Evolutionary conservation across 805 yeast species (phyloP).

Genomic region (Metschnikowia matae): DNA sequence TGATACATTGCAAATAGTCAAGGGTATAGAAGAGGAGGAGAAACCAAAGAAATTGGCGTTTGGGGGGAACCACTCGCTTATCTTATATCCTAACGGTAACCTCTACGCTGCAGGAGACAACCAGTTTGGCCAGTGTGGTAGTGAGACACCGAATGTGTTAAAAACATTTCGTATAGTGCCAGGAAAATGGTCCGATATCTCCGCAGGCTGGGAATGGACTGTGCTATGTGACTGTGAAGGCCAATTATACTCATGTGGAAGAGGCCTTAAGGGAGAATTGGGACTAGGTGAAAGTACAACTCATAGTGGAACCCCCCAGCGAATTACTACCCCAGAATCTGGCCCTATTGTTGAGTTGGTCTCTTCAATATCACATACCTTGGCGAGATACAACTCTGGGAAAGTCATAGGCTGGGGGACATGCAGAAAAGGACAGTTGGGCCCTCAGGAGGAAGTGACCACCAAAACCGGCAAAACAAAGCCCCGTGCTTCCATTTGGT

Average conservation of each 20-base stretch:
- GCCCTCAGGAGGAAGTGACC: slow-evolving; percentile 8
- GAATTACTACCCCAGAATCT: not conserved
- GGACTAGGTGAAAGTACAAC: slow-evolving; percentile 40
- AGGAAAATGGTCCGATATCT: slow-evolving; percentile 41
- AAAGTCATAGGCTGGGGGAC: slow-evolving; percentile 64
- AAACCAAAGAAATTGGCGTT: slow-evolving; percentile 48
- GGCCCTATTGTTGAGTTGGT: slow-evolving; percentile 11
- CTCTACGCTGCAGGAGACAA: slow-evolving; percentile 61
- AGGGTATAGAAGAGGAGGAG: slow-evolving; percentile 20
- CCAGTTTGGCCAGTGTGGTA: slow-evolving; percentile 50
- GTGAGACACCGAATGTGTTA: slow-evolving; percentile 2
- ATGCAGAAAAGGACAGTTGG: slow-evolving; percentile 57
- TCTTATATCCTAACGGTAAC: slow-evolving; percentile 51
- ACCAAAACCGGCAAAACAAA: slow-evolving; percentile 7
- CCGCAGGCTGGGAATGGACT: slow-evolving; percentile 81
- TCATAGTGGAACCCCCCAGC: slow-evolving; percentile 2
- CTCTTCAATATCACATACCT: slow-evolving; percentile 46
- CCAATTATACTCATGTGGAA: slow-evolving; percentile 52
- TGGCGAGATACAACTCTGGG: slow-evolving; percentile 39
- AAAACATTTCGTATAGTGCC: slow-evolving; percentile 18
- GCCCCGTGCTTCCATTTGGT: slow-evolving; percentile 20
- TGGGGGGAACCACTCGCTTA: slow-evolving; percentile 85
- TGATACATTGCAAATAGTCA: slow-evolving; percentile 14
- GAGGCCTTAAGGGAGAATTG: slow-evolving; percentile 70
- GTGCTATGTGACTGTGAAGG: slow-evolving; percentile 42